Base-by-base conservation (phyloP, 176 grass and related monocot genomes). In the Hordeum marinum region DNA sequence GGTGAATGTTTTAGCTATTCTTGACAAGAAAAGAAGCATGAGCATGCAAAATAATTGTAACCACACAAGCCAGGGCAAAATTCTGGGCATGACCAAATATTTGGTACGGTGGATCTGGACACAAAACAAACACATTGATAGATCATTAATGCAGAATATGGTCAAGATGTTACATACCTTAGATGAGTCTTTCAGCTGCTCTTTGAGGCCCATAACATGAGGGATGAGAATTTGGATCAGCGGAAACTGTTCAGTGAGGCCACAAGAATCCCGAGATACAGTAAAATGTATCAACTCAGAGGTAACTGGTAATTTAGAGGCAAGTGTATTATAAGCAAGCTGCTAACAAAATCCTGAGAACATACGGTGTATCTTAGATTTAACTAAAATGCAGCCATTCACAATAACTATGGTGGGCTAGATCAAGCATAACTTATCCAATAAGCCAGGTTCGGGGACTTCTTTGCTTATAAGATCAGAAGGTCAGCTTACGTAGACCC, bases 201-300 rank as follows among this genome's bases (percentile, higher is more conserved):
- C 91, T 88, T 94, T 99, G 32, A 99, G 91, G 85, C 81, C 79
- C 96, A 99, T 96, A 85, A 99, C 90, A 70, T 60, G 88, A 87
- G 91, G 90, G 80, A 94, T 90, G 68, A 99, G 81, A 84, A 99
- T 85, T 92, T 94, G 91, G 82, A 99, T 92, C 32, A 99, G 86
- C 2, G 96, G 96, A 77, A 96, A 66, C 68, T 96, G 93, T 46
- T 92, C 82, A 79, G 83, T 39, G 21, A 91, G 75, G 63, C 87
- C 86, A 86, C 85, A 82, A 54, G 91, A 91, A 75, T 84, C 90
- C 69, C 82, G 84, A 77, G 93, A 96, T 85, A 94, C 90, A 60
- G 91, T 99, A 88, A 89, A 87, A 64, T 96, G 91, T 92, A 99
- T 99, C 91, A 99, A 78, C 85, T 99, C 96, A 76, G 96, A 99